These are phyloP conservation scores for Orbilia ellipsospora DNA, from an alignment of 2,329 filamentous ascomycete species.

Conservation along the genomic window DNA sequence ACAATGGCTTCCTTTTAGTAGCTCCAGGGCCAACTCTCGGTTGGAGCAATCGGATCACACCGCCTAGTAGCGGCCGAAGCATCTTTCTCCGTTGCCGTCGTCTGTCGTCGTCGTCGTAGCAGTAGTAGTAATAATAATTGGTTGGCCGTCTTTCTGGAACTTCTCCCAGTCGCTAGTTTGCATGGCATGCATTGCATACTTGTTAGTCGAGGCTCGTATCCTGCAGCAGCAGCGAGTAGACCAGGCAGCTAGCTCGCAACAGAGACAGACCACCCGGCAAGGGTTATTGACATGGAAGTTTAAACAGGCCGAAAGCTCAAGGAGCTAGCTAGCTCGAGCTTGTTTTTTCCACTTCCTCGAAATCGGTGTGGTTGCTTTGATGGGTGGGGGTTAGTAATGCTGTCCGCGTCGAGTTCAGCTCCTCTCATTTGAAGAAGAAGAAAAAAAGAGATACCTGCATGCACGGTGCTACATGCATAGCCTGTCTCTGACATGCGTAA, in stretches of 20 bases:
- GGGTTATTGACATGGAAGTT: slow-evolving; percentile 9
- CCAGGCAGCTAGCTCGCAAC: neutral
- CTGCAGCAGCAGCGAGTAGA: slow-evolving; percentile 16
- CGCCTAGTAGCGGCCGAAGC: slow-evolving; percentile 50
- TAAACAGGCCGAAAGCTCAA: neutral
- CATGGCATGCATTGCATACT: slow-evolving; percentile 12
- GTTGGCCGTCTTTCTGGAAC: neutral
- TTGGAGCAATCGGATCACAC: slow-evolving; percentile 52
- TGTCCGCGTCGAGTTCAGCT: no score
- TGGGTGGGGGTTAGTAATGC: no score
- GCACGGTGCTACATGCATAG: slow-evolving; percentile 26
- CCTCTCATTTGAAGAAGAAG: no score
- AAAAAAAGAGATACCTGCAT: no score
- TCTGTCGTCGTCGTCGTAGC: neutral
- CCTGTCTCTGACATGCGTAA: slow-evolving; percentile 54
- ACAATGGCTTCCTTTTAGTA: neutral
- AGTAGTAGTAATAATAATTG: neutral
- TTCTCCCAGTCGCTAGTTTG: slow-evolving; percentile 31
- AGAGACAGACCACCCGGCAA: slow-evolving; percentile 2
- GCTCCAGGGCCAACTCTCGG: slow-evolving; percentile 11
- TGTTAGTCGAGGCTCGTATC: slow-evolving; percentile 43
- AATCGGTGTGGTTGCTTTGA: neutral
- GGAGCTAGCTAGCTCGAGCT: slow-evolving; percentile 11
- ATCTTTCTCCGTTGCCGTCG: slow-evolving; percentile 5
- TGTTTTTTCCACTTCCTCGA: neutral